Conservation (phyloP, 176 grass and related monocot genomes). For the Chloris gayana region DNA sequence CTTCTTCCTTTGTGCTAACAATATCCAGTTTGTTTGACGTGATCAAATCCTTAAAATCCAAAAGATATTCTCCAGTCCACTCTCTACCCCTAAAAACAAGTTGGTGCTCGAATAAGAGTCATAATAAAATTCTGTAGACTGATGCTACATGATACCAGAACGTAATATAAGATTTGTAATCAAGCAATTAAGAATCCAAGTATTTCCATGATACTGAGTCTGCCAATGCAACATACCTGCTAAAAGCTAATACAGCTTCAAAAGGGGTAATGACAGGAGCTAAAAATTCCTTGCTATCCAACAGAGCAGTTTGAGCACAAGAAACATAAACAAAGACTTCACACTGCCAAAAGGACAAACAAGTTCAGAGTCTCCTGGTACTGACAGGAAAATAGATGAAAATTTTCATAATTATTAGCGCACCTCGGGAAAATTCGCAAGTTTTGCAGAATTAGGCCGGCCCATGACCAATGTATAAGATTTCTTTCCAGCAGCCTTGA, state of each 20-base stretch:
- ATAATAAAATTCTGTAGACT: not conserved
- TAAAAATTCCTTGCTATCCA: constrained; percentile 98
- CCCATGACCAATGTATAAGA: constrained; percentile 96
- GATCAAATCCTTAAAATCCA: constrained; percentile 90
- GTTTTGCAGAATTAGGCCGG: constrained; percentile 83
- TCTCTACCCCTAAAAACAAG: constrained; percentile 69
- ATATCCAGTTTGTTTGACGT: constrained; percentile 39
- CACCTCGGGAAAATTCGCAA: constrained; percentile 98
- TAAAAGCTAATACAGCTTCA: constrained; percentile 91
- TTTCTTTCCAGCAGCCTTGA: constrained; percentile 88
- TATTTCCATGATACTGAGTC: not conserved
- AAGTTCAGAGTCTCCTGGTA: constrained; percentile 6
- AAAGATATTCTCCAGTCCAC: constrained; percentile 90
- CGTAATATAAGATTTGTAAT: not conserved
- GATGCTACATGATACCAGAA: constrained; percentile 6
- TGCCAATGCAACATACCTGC: constrained; percentile 53
- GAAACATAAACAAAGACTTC: constrained; percentile 98
- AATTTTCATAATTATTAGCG: not conserved
- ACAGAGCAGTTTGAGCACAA: constrained; percentile 91
- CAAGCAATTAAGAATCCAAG: not conserved
- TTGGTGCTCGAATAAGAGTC: constrained; percentile 3
- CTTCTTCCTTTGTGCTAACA: constrained; percentile 55
- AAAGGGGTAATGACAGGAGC: constrained; percentile 95
- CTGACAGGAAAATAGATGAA: constrained; percentile 5
- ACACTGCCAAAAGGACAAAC: constrained; percentile 50